Evolutionary conservation across 2,329 filamentous ascomycete species (phyloP), one percentile per base, ranked within the genome.

Genomic region (Zymoseptoria pseudotritici): DNA sequence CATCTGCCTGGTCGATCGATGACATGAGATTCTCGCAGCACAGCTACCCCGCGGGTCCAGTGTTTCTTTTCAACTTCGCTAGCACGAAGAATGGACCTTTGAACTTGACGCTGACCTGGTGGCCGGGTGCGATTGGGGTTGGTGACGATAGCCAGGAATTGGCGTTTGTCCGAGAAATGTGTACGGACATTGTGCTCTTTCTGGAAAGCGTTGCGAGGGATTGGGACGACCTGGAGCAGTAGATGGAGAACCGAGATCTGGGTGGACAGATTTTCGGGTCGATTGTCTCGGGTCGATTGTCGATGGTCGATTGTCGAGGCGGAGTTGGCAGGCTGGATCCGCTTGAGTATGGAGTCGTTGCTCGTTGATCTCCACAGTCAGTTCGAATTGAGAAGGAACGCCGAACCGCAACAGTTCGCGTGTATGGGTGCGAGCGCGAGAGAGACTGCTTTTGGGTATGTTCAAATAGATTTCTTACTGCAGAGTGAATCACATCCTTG

Each of bases 1-100:
- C 42, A 2, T 52, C 46, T 3, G 58, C 57, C 0, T 66, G 65
- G 58, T 56, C 55, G 7, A 67, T 80, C 2, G 69, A 66, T 7
- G 69, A 76, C 20, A 71, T 79, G 67, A 59, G 78, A 0, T 81
- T 80, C 65, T 72, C 74, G 4, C 77, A 79, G 61, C 77, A 78
- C 2, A 78, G 74, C 0, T 72, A 76, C 61, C 73, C 71, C 3
- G 63, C 65, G 4, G 73, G 75, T 9, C 63, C 70, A 3, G 72
- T 76, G 5, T 63, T 81, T 29, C 70, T 67, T 36, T 76, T 80
- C 63, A 79, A 76, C 61, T 56, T 78, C 2, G 72, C 76, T 0
- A 77, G 74, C 59, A 70, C 73, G 21, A 75, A 76, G 52, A 71
- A 69, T 0, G 77, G 77, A 0, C 68, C 67, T 51, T 62, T 81